A percentile compares a stretch with the other conserved stretches of the same genome.
Conservation (phyloP, 164 flowering plant genomes). For the Liriodendron chinense region DNA sequence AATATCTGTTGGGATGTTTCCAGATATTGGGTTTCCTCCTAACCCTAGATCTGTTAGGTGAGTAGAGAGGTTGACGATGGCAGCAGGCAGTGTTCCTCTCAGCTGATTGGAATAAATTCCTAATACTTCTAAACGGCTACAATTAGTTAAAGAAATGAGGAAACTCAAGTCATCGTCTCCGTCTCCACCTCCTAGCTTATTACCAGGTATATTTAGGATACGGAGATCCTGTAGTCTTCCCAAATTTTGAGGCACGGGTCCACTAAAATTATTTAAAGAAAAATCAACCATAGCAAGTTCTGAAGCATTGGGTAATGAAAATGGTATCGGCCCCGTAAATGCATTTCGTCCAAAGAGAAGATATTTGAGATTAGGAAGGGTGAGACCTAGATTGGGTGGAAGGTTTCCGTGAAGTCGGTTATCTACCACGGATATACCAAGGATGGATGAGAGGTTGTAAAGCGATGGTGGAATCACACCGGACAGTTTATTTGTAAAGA, state of each 20-base stretch:
- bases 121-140: slow-evolving; percentile 20
- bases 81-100: slow-evolving; percentile 5
- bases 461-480: neutral
- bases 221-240: slow-evolving; percentile 12
- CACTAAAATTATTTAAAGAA: slow-evolving; percentile 22
- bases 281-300: slow-evolving; percentile 16
- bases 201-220: slow-evolving; percentile 11
- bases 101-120: slow-evolving; percentile 19
- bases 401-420: neutral
- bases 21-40: slow-evolving; percentile 24
- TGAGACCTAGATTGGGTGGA: neutral
- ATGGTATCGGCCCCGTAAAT: slow-evolving; percentile 27
- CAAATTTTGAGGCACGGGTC: slow-evolving; percentile 16
- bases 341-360: slow-evolving; percentile 15
- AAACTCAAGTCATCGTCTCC: slow-evolving; percentile 26
- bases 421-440: neutral
- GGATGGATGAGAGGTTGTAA: neutral
- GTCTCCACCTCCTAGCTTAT: slow-evolving; percentile 18
- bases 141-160: slow-evolving; percentile 30
- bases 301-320: slow-evolving; percentile 31
- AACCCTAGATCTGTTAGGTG: slow-evolving; percentile 6
- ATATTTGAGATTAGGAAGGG: neutral
- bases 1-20: slow-evolving; percentile 32
- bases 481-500: neutral
- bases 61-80: slow-evolving; percentile 29